Conservation (phyloP, 331 rosid species). For the Saraca asoca region DNA sequence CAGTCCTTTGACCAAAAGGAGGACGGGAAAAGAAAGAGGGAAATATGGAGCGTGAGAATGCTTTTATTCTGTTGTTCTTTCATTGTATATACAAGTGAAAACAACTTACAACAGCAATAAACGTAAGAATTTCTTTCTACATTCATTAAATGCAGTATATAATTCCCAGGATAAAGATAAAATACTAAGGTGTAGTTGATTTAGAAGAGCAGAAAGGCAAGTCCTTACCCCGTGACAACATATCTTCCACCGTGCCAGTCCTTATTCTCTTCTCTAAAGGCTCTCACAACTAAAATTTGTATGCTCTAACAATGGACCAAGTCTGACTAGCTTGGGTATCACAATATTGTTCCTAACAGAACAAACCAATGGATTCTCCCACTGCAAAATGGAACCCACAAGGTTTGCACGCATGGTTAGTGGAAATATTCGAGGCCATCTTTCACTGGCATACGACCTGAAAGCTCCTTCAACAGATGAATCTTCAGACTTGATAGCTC, state of each 20-base stretch:
- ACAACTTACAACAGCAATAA: no score
- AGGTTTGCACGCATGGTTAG: constrained; percentile 74
- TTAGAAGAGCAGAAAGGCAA: constrained; percentile 7
- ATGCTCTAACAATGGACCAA: constrained; percentile 64
- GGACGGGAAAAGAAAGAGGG: neutral
- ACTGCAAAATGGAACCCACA: constrained; percentile 73
- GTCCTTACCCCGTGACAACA: neutral
- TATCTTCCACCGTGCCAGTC: neutral
- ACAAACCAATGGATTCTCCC: constrained; percentile 73
- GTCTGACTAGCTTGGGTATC: constrained; percentile 71
- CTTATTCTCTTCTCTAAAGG: neutral
- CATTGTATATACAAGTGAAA: neutral
- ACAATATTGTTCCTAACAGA: constrained; percentile 67
- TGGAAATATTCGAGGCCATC: constrained; percentile 81
- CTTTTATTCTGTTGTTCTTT: neutral
- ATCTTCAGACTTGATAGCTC: constrained; percentile 53
- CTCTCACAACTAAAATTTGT: constrained; percentile 58
- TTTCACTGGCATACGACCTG: constrained; percentile 58
- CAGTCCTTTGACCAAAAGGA: neutral
- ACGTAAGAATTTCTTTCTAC: constrained; percentile 9
- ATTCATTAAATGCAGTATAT: neutral
- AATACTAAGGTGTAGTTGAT: neutral
- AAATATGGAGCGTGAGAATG: neutral
- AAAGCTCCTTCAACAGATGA: constrained; percentile 60
- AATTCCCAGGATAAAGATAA: no score